These are phyloP conservation scores for Ustilago tritici DNA, from an alignment of 1,284 basidiomycete species.

Conservation along the genomic window DNA sequence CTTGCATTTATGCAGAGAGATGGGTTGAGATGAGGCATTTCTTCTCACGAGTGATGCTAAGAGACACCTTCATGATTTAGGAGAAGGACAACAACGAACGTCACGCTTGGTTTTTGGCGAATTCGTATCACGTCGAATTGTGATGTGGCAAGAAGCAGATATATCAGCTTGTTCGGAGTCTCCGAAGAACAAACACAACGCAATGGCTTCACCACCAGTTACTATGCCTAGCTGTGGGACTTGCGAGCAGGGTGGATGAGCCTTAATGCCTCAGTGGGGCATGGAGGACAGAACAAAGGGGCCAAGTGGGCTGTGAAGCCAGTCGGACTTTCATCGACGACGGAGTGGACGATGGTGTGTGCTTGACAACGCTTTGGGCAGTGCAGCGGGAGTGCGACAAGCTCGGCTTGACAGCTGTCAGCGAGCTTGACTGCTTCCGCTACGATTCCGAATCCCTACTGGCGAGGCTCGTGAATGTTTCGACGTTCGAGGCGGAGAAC, in stretches of 20 bases:
- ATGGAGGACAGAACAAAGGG: not conserved
- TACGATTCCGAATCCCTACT: not conserved
- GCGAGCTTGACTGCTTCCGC: not conserved
- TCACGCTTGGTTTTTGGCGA: not conserved
- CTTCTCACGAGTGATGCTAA: not conserved
- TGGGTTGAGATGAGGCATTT: not conserved
- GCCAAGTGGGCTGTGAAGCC: not conserved
- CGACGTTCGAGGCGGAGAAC: not conserved
- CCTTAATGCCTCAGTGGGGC: constrained; percentile 1
- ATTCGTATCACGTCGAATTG: constrained; percentile 1
- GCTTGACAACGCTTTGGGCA: not conserved
- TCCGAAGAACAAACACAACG: not conserved
- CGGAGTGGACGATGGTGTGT: not conserved
- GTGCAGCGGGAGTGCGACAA: not conserved
- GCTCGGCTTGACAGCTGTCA: not conserved
- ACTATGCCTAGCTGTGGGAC: not conserved
- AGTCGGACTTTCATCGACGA: not conserved
- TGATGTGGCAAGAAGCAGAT: not conserved
- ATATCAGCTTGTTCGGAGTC: not conserved
- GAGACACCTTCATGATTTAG: not conserved
- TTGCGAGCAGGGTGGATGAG: no score
- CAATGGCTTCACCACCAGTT: not conserved
- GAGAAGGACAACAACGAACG: not conserved
- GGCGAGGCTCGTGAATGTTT: not conserved
- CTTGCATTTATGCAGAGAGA: not conserved